phyloP scores from a whole-genome alignment of 768 basidiomycete genomes.

The Lactarius hengduanensis region DNA sequence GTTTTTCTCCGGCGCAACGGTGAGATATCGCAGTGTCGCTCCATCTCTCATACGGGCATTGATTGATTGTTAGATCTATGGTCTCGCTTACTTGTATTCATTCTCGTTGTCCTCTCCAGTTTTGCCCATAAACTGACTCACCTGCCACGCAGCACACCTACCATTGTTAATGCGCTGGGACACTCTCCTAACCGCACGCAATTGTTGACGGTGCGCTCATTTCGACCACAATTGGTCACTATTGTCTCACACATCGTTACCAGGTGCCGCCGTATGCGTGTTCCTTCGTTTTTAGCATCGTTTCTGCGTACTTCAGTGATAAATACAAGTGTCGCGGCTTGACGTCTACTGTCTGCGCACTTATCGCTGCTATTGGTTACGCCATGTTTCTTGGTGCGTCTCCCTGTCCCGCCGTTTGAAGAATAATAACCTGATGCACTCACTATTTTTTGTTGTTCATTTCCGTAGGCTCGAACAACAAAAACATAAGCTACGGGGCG shows the following conservation, averaged over 20 bases:
- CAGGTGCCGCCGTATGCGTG: not conserved
- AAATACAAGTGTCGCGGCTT: not conserved
- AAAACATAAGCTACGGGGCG: not conserved
- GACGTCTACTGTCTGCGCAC: not conserved
- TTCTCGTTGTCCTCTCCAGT: not conserved
- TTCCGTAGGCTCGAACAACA: not conserved
- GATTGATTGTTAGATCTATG: conserved; percentile 17
- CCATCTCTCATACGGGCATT: not conserved
- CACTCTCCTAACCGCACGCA: conserved; percentile 34
- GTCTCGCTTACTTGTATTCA: conserved; percentile 31
- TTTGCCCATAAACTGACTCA: not conserved
- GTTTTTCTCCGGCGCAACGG: conserved; percentile 52
- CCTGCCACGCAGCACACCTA: conserved; percentile 29
- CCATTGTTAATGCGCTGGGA: conserved; percentile 33
- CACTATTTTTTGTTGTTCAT: not conserved
- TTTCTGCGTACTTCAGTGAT: not conserved
- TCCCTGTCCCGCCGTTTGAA: not conserved
- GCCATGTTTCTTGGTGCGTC: conserved; percentile 22
- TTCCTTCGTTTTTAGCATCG: not conserved
- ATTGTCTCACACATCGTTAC: not conserved
- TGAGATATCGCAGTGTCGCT: not conserved
- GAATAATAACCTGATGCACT: not conserved
- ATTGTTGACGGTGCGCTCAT: conserved; percentile 32
- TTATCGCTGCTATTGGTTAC: conserved; percentile 13
- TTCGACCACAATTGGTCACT: not conserved